Percentiles rank a stretch among this genome's conserved stretches.
These are phyloP conservation scores for Gossypium longicalyx DNA, from an alignment of 345 rosid species.

Conservation along the genomic window DNA sequence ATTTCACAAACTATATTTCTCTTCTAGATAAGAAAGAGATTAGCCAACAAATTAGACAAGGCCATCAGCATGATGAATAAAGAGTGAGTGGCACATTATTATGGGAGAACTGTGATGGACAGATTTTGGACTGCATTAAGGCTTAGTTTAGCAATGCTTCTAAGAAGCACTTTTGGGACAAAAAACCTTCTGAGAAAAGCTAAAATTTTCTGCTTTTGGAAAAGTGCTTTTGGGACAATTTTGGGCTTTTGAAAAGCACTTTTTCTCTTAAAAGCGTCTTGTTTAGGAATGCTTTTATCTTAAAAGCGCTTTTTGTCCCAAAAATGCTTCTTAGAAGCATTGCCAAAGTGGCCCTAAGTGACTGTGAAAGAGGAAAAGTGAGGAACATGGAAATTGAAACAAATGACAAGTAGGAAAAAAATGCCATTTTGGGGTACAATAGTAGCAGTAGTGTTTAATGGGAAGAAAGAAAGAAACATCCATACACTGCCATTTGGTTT, in stretches of 20 bases:
- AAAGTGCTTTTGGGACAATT: too few relatives aligned
- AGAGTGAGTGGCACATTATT: background rate
- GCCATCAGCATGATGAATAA: background rate
- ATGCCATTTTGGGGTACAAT: background rate
- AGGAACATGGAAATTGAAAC: background rate
- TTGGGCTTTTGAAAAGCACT: too few relatives aligned
- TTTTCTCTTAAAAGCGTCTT: too few relatives aligned
- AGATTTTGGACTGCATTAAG: background rate
- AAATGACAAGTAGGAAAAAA: background rate
- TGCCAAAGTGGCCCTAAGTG: background rate
- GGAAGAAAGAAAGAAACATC: background rate
- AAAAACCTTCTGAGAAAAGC: too few relatives aligned
- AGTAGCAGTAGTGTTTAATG: background rate
- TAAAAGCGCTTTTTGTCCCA: too few relatives aligned
- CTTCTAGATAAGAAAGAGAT: conserved; percentile 2
- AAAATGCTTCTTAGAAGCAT: too few relatives aligned
- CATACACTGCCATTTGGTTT: background rate
- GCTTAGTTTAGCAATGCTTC: too few relatives aligned
- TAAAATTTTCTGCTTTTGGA: too few relatives aligned
- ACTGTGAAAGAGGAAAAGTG: background rate
- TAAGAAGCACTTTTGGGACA: too few relatives aligned
- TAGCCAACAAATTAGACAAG: background rate
- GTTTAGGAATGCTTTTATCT: too few relatives aligned
- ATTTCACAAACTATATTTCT: background rate
- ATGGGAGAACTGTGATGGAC: background rate